Evolutionary conservation across 1,284 basidiomycete species (phyloP).

Genomic region (Tilletia horrida): DNA sequence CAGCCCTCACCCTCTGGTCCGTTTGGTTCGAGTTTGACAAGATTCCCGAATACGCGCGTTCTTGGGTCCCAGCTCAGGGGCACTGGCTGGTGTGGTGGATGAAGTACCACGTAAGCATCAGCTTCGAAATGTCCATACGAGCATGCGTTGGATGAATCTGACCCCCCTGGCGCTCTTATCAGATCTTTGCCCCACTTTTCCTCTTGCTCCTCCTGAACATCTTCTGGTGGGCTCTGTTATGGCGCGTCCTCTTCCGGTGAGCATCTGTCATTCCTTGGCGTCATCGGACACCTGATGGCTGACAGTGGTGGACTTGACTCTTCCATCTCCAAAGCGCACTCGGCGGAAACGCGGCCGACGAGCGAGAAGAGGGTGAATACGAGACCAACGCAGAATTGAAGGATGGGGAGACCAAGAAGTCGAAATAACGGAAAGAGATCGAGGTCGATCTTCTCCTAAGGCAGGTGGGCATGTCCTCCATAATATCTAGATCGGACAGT

Average conservation of each 20-base stretch:
- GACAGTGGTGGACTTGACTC: not conserved
- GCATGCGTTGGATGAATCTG: too few species aligned
- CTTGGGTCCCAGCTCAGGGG: conserved; percentile 46
- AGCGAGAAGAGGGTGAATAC: conserved; percentile 49
- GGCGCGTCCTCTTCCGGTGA: conserved; percentile 45
- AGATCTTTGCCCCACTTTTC: conserved; percentile 51
- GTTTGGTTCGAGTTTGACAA: conserved; percentile 77
- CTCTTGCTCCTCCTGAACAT: conserved; percentile 50
- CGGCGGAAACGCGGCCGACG: conserved; percentile 36
- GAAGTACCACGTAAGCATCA: conserved; percentile 37
- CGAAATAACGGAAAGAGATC: conserved; percentile 1
- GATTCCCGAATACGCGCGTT: conserved; percentile 60
- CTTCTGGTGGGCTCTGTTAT: conserved; percentile 53
- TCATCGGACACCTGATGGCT: not conserved
- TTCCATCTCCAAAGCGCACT: conserved; percentile 27
- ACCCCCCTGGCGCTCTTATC: too few species aligned
- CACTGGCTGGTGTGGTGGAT: conserved; percentile 53
- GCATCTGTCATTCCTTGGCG: not conserved
- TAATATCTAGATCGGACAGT: too few species aligned
- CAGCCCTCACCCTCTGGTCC: conserved; percentile 79
- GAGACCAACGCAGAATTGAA: conserved; percentile 26
- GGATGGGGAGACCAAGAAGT: conserved; percentile 37
- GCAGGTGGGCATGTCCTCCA: too few species aligned
- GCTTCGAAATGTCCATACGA: too few species aligned
- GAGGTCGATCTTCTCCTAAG: too few species aligned